Evolutionary conservation across 2,329 filamentous ascomycete genomes (phyloP).

Genomic region (Microdochium paspali): DNA sequence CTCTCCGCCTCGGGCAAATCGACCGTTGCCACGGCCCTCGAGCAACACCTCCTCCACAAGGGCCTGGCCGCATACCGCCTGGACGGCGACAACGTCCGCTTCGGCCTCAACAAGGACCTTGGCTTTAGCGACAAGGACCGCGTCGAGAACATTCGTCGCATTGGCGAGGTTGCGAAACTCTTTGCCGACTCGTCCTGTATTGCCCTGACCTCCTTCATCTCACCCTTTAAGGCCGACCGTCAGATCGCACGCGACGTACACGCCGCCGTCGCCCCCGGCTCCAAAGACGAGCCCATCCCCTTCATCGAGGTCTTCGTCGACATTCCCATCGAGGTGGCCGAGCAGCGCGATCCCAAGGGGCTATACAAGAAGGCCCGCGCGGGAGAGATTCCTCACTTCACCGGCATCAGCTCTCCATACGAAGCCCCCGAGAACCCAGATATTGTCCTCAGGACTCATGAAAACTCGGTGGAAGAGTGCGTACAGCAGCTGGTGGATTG

Average conservation of each 20-base stretch:
- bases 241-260: slow-evolving; percentile 76
- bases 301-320: slow-evolving; percentile 95
- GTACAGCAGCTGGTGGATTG: slow-evolving; percentile 78
- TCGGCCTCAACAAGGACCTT: slow-evolving; percentile 95
- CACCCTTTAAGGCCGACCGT: slow-evolving; percentile 82
- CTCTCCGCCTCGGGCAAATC: slow-evolving; percentile 96
- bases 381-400: slow-evolving; percentile 95
- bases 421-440: slow-evolving; percentile 81
- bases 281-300: slow-evolving; percentile 60
- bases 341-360: slow-evolving; percentile 94
- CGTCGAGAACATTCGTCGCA: slow-evolving; percentile 95
- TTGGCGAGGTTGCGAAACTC: slow-evolving; percentile 92
- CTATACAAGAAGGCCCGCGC: slow-evolving; percentile 94
- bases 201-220: slow-evolving; percentile 94
- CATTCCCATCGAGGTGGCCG: slow-evolving; percentile 81
- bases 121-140: slow-evolving; percentile 89
- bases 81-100: slow-evolving; percentile 96
- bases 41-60: slow-evolving; percentile 89
- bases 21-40: slow-evolving; percentile 89
- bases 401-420: slow-evolving; percentile 89
- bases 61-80: slow-evolving; percentile 81
- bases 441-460: slow-evolving; percentile 75
- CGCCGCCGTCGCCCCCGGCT: slow-evolving; percentile 41
- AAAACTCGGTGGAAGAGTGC: slow-evolving; percentile 79
- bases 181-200: slow-evolving; percentile 86